phyloP scores from a whole-genome alignment of 2,329 filamentous ascomycete genomes.

The Diaporthe longicolla region DNA sequence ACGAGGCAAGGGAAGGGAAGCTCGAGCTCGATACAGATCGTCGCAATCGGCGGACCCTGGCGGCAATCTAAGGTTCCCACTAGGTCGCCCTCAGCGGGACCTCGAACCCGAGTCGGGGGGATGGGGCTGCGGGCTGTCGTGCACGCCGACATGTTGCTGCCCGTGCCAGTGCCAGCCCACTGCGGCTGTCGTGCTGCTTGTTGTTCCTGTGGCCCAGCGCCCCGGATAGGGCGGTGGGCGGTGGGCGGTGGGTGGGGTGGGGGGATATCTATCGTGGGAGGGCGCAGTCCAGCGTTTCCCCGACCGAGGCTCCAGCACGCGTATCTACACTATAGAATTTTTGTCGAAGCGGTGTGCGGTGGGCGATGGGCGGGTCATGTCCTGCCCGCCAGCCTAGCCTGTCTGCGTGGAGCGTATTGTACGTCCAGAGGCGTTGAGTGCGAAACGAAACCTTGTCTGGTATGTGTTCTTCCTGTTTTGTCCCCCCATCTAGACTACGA shows the following conservation, averaged over 20 bases:
- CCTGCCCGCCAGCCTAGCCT: background rate
- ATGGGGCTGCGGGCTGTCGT: conserved; percentile 32
- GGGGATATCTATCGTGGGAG: background rate
- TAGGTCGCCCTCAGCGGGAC: conserved; percentile 20
- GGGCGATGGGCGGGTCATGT: conserved; percentile 6
- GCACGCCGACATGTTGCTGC: conserved; percentile 18
- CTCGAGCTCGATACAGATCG: conserved; percentile 33
- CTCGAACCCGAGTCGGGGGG: conserved; percentile 32
- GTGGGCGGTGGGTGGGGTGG: background rate
- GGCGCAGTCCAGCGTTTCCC: conserved; percentile 3
- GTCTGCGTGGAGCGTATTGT: conserved; percentile 18
- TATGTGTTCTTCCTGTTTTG: background rate
- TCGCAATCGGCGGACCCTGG: conserved; percentile 32
- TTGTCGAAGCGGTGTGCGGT: conserved; percentile 26
- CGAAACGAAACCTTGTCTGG: conserved; percentile 14
- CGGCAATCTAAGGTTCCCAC: conserved; percentile 30
- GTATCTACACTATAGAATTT: conserved; percentile 8
- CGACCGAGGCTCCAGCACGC: conserved; percentile 14
- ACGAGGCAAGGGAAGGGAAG: conserved; percentile 4
- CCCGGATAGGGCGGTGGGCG: conserved; percentile 14
- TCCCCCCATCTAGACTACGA: background rate
- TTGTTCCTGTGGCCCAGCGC: conserved; percentile 16
- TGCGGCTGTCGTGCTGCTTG: conserved; percentile 22
- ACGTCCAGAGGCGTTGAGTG: conserved; percentile 2
- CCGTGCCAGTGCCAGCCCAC: background rate